A percentile compares a stretch with the other conserved stretches of the same genome.
These are phyloP conservation scores for Diaporthe sp. DNA, from an alignment of 2,329 filamentous ascomycete species.

Conservation along the genomic window DNA sequence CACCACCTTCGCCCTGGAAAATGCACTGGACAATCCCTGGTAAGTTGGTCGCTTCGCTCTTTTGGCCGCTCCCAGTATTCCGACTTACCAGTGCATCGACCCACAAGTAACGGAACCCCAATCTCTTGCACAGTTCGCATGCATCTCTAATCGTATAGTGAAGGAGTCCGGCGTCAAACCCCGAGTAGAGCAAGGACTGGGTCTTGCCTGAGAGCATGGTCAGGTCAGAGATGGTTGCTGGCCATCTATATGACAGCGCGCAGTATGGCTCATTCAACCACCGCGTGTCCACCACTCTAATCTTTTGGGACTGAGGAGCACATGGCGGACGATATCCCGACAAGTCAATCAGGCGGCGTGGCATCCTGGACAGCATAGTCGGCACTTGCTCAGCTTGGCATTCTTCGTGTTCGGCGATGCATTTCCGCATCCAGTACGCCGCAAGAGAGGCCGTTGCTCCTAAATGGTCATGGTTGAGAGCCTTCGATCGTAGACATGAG, in stretches of 20 bases:
- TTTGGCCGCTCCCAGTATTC: background rate
- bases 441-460: background rate
- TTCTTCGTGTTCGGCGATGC: background rate
- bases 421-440: background rate
- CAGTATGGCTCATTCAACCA: background rate
- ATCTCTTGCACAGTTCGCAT: background rate
- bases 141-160: background rate
- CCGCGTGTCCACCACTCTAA: background rate
- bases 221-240: background rate
- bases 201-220: background rate
- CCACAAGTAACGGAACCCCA: background rate
- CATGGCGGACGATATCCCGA: background rate
- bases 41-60: background rate
- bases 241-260: background rate
- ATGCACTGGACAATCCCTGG: background rate
- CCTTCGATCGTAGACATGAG: background rate
- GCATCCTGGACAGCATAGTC: background rate
- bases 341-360: background rate
- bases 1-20: background rate
- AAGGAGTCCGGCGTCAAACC: background rate
- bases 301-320: background rate
- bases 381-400: background rate
- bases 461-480: background rate
- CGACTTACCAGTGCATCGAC: background rate
- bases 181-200: background rate